Evolutionary conservation across 2,329 filamentous ascomycete genomes (phyloP).

Genomic region (Mariannaea elegans): DNA sequence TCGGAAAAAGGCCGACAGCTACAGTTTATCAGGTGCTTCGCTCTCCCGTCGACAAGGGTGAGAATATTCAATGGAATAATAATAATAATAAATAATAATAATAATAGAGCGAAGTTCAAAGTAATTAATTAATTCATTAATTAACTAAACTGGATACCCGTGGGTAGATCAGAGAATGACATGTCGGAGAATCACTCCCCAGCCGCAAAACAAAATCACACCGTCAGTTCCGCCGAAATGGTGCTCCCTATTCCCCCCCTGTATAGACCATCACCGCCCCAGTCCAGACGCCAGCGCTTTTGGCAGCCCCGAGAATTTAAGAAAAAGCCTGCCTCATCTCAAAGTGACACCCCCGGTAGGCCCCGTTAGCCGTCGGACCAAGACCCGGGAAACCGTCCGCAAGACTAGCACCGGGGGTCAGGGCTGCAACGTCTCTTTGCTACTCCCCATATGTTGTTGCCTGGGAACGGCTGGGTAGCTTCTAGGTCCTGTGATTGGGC

Average conservation of each 20-base stretch:
- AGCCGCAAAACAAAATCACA: slow-evolving; percentile 14
- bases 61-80: slow-evolving; percentile 4
- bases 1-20: too few relatives aligned
- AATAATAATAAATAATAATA: background rate
- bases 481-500: slow-evolving; percentile 29
- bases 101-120: background rate
- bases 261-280: slow-evolving; percentile 20
- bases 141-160: background rate
- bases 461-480: slow-evolving; percentile 30
- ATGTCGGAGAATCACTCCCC: slow-evolving; percentile 5
- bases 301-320: slow-evolving; percentile 26
- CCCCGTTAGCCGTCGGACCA: slow-evolving; percentile 22
- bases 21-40: background rate
- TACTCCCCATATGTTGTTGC: slow-evolving; percentile 4
- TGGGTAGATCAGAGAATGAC: slow-evolving; percentile 4
- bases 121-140: slow-evolving; percentile 7
- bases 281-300: slow-evolving; percentile 7
- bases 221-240: slow-evolving; percentile 19
- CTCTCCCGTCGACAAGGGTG: background rate
- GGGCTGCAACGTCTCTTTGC: background rate
- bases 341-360: slow-evolving; percentile 12
- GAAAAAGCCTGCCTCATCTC: slow-evolving; percentile 5
- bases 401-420: background rate
- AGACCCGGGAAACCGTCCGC: slow-evolving; percentile 27
- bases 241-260: slow-evolving; percentile 9